Base-by-base conservation (phyloP, 148 eudicot genomes). In the Amaranthus cruentus region DNA sequence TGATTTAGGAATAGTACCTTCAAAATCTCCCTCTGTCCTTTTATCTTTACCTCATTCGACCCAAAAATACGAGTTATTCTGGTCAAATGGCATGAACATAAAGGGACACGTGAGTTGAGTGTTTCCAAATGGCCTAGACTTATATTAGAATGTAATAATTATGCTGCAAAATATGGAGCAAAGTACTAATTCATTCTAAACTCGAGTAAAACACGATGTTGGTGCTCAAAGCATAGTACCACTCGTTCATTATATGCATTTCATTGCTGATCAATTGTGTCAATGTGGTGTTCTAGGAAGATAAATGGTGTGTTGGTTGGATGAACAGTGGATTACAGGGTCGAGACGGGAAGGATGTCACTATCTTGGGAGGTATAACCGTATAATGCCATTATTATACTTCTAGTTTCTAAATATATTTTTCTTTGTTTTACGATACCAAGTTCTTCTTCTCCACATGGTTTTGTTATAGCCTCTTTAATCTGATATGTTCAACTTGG, bases 261-360 rank as follows among this genome's bases (percentile, higher is more conserved):
- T 60, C 63, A 28, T 60, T 60, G 44, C 43, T 5, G 44, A 73
- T 72, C 13, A 49, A 28, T 62, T 28, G 38, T 52, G 64, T 28
- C 53, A 47, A 68, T 58, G 43, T 59, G 11, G 4, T 62, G 15
- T 71, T 80, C 6, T 87, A 88, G 92, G 77, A 73, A 2, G 47
- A 68, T 13, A 76, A 79, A 38, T 84, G 89, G 89, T 88, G 92
- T 58, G 48, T 86, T 13, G 92, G 92, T 53, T 88, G 89, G 92
- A 82, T 79, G 80, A 84, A 71, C 72, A 77, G 82, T 46, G 85
- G 80, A 61, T 28, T 75, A 63, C 86, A 83, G 64, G 64, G 81
- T 42, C 72, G 69, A 59, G 83, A 81, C 6, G 91, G 91, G 60
- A 79, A 77, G 54, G 86, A 79, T 43, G 69, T 84, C 52, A 77